These are phyloP conservation scores for Pythium chondricola DNA, from an alignment of 352 stramenopile species.

Conservation along the genomic window DNA sequence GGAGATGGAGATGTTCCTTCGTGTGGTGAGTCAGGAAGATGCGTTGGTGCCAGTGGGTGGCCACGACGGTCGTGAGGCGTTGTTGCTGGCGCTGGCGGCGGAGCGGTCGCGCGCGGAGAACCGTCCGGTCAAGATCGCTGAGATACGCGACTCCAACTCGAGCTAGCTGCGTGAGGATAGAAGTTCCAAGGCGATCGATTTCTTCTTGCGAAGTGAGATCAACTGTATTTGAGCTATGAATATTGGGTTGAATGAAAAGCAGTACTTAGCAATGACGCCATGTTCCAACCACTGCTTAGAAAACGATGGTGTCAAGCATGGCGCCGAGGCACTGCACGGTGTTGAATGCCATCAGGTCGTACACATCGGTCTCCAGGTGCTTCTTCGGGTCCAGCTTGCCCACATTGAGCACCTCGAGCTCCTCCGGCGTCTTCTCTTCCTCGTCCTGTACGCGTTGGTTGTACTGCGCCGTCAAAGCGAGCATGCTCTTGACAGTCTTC, in stretches of 20 bases:
- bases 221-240: too few relatives aligned
- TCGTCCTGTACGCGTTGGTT: constrained; percentile 94
- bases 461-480: constrained; percentile 95
- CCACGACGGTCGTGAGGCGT: constrained; percentile 50
- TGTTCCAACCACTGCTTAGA: constrained; percentile 80
- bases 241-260: not conserved
- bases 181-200: not conserved
- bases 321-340: constrained; percentile 98
- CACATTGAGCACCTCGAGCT: constrained; percentile 97
- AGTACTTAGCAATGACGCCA: not conserved
- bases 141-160: constrained; percentile 22
- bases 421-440: constrained; percentile 96
- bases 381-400: constrained; percentile 96
- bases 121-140: constrained; percentile 52
- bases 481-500: constrained; percentile 92
- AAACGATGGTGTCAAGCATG: constrained; percentile 99
- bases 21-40: constrained; percentile 37
- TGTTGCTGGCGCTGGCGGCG: constrained; percentile 60
- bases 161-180: too few relatives aligned
- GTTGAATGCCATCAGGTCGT: constrained; percentile 97
- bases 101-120: constrained; percentile 68
- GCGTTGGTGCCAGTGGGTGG: constrained; percentile 43
- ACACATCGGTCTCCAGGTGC: constrained; percentile 92
- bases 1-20: constrained; percentile 69
- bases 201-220: too few relatives aligned